Evolutionary conservation across 495 filamentous ascomycete genomes (phyloP).

Genomic region (Aspergillus bertholletiae): DNA sequence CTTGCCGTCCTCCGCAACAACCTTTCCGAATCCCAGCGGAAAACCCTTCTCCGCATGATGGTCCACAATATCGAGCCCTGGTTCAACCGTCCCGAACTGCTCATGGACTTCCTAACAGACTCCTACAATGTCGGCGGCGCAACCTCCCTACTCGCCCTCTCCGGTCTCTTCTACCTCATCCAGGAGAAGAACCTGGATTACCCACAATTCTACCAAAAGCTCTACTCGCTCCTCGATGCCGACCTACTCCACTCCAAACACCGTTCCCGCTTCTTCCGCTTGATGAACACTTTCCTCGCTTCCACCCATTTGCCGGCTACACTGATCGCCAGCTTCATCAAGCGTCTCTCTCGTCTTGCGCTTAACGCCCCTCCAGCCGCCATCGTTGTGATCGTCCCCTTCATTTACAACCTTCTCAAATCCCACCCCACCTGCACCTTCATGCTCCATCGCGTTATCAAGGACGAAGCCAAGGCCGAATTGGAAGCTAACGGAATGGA

Average conservation of each 20-base stretch:
- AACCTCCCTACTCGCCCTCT: constrained; percentile 81
- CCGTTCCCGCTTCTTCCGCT: constrained; percentile 86
- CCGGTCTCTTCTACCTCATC: constrained; percentile 93
- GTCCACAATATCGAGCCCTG: constrained; percentile 75
- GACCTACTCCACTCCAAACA: constrained; percentile 90
- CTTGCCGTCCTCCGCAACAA: constrained; percentile 66
- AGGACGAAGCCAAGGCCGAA: constrained; percentile 48
- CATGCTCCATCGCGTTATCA: constrained; percentile 82
- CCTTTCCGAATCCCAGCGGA: constrained; percentile 67
- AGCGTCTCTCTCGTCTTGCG: constrained; percentile 75
- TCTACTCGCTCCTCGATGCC: constrained; percentile 85
- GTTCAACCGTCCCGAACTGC: constrained; percentile 77
- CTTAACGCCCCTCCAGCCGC: constrained; percentile 83
- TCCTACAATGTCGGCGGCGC: constrained; percentile 84
- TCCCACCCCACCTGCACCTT: constrained; percentile 86
- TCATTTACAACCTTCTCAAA: constrained; percentile 93
- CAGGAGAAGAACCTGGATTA: constrained; percentile 93
- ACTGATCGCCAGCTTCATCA: constrained; percentile 93
- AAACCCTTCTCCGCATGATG: constrained; percentile 70
- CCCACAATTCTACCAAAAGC: constrained; percentile 86
- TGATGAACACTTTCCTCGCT: constrained; percentile 86
- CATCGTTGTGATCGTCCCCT: constrained; percentile 84
- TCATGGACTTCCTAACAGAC: constrained; percentile 98
- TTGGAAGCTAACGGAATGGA: constrained; percentile 65
- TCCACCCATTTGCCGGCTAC: constrained; percentile 90